Conservation (phyloP, 192 early-diverging fungal genomes). For the Bifiguratus adelaidae region DNA sequence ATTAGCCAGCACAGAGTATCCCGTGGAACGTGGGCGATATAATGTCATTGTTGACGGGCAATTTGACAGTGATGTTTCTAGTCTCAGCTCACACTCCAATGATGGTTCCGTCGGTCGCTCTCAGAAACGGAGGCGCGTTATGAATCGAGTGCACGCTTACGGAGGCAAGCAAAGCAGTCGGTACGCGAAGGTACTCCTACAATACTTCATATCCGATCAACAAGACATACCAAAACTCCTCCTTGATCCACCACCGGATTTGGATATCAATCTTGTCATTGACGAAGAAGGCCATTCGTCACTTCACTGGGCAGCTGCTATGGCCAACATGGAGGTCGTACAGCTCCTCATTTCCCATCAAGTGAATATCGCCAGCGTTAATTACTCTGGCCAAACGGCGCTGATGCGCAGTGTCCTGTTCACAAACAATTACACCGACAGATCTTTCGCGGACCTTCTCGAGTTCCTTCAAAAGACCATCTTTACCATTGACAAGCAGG, state of each 20-base stretch:
- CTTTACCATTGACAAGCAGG: conserved; percentile 60
- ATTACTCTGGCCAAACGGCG: conserved; percentile 81
- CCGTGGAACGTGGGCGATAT: background rate
- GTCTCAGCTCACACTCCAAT: background rate
- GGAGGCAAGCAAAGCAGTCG: background rate
- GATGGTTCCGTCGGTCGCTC: background rate
- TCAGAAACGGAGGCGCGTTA: background rate
- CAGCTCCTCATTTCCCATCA: conserved; percentile 64
- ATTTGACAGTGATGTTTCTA: background rate
- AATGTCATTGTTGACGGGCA: background rate
- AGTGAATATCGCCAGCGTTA: conserved; percentile 59
- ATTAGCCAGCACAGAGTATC: background rate
- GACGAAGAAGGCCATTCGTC: conserved; percentile 95
- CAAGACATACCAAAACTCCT: conserved; percentile 39
- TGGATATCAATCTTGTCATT: conserved; percentile 77
- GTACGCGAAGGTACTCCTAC: conserved; percentile 18
- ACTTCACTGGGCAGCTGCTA: conserved; percentile 92
- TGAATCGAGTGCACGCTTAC: background rate
- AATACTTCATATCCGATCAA: conserved; percentile 31
- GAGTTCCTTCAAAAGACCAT: conserved; percentile 68
- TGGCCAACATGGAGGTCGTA: conserved; percentile 69
- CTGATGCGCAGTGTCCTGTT: conserved; percentile 86
- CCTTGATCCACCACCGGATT: conserved; percentile 39
- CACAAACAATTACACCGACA: conserved; percentile 79
- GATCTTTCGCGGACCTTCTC: conserved; percentile 64